These are phyloP conservation scores for Aspergillus panamensis DNA, from an alignment of 495 filamentous ascomycete species.

Conservation along the genomic window DNA sequence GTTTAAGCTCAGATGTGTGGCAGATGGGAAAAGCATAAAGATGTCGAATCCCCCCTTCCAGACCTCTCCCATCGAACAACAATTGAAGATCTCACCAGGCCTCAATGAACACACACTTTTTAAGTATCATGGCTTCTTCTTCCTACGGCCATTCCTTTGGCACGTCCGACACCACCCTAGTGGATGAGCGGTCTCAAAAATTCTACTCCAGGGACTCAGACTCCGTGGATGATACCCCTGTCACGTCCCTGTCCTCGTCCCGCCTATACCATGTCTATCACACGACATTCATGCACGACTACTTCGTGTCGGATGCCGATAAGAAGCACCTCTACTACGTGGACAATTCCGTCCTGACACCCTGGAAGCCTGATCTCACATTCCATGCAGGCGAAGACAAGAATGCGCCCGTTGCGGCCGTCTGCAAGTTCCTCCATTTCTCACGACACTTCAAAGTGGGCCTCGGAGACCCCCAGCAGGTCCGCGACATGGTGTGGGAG, in stretches of 20 bases:
- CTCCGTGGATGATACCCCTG: not conserved
- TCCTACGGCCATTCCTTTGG: not conserved
- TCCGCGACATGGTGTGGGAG: slow-evolving; percentile 26
- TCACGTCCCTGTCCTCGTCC: not conserved
- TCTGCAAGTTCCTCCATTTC: slow-evolving; percentile 36
- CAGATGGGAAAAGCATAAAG: slow-evolving; percentile 2
- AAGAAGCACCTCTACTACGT: slow-evolving; percentile 28
- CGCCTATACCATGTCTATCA: slow-evolving; percentile 26
- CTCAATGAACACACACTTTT: not conserved
- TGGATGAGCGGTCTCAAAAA: not conserved
- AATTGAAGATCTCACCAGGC: not conserved
- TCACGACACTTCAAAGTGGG: slow-evolving; percentile 33
- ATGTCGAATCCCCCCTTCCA: not conserved
- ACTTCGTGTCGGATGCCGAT: slow-evolving; percentile 24
- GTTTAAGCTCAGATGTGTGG: not conserved
- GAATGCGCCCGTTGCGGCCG: slow-evolving; percentile 25
- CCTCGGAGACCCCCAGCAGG: slow-evolving; percentile 26
- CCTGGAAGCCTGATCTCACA: slow-evolving; percentile 34
- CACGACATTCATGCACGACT: slow-evolving; percentile 27
- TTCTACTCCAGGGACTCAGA: not conserved
- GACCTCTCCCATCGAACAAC: not conserved
- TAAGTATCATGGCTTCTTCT: slow-evolving; percentile 6
- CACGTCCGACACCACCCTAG: not conserved
- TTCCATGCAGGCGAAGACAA: slow-evolving; percentile 31
- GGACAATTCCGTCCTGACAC: slow-evolving; percentile 26